phyloP scores from a whole-genome alignment of 768 basidiomycete genomes.

The Cystofilobasidium bisporidii region DNA sequence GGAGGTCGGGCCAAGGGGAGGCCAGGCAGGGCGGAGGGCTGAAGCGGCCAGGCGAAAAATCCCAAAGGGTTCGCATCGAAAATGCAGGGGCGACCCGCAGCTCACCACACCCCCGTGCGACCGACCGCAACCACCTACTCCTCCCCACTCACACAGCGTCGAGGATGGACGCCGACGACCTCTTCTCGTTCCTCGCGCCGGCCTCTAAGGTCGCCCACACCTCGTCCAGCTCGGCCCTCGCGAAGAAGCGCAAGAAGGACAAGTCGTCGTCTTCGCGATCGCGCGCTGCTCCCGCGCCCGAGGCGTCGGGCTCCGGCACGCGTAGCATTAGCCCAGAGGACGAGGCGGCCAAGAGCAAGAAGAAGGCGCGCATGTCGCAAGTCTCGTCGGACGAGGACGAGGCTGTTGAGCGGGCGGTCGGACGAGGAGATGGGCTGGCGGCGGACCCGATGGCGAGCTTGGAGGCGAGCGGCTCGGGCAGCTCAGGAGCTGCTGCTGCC shows the following conservation, averaged over 20 bases:
- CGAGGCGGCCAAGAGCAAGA: neutral
- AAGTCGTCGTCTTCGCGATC: constrained; percentile 2
- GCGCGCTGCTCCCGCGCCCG: neutral
- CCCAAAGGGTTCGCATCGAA: too few species aligned
- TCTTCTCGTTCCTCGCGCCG: constrained; percentile 60
- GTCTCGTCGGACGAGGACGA: constrained; percentile 14
- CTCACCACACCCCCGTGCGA: neutral
- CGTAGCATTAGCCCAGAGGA: constrained; percentile 8
- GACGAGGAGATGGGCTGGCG: too few species aligned
- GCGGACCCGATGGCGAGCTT: constrained; percentile 16
- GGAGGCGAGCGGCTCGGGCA: neutral
- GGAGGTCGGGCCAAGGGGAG: neutral
- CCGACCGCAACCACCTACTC: neutral
- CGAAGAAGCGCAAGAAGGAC: constrained; percentile 29
- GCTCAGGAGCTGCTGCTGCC: constrained; percentile 11
- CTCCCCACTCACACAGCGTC: neutral
- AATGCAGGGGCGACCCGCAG: too few species aligned
- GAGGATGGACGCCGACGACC: constrained; percentile 44
- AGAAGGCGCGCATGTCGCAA: constrained; percentile 30
- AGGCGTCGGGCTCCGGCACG: constrained; percentile 27
- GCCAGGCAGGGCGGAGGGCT: too few species aligned
- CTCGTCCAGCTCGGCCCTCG: constrained; percentile 16
- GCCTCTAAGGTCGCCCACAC: constrained; percentile 31
- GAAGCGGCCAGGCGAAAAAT: too few species aligned
- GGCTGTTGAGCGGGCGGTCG: neutral